Evolutionary conservation across 1,139 yeast species (phyloP).

Genomic region (Pichia sp.): DNA sequence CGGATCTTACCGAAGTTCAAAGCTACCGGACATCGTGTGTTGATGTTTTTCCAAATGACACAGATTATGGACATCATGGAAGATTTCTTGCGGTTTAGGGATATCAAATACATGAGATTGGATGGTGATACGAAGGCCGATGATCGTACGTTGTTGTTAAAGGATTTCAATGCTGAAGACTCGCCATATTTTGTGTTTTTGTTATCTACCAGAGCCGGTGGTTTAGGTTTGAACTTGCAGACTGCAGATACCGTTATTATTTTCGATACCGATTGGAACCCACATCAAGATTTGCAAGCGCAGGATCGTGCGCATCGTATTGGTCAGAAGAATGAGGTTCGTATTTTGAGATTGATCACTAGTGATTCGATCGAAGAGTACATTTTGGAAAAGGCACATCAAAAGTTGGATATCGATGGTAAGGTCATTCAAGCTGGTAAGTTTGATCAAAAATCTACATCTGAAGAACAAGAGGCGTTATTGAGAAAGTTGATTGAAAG

Average conservation of each 20-base stretch:
- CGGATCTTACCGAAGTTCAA: constrained; percentile 85
- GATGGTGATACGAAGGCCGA: constrained; percentile 97
- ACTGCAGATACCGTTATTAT: constrained; percentile 98
- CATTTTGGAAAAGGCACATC: constrained; percentile 91
- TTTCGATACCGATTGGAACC: constrained; percentile 99
- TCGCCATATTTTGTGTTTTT: constrained; percentile 91
- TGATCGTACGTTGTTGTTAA: constrained; percentile 84
- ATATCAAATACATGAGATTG: constrained; percentile 78
- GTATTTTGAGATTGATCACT: constrained; percentile 88
- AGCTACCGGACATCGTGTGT: constrained; percentile 83
- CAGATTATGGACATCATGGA: constrained; percentile 99
- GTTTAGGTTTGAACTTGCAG: constrained; percentile 92
- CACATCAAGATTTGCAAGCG: constrained; percentile 98
- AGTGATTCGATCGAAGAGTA: constrained; percentile 95
- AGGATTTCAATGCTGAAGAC: constrained; percentile 79
- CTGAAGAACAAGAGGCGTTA: constrained; percentile 96
- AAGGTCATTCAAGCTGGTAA: constrained; percentile 99
- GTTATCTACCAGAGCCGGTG: constrained; percentile 97
- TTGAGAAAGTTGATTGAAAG: constrained; percentile 81
- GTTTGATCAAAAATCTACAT: constrained; percentile 93
- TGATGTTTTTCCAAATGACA: constrained; percentile 98
- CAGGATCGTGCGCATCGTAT: constrained; percentile 99
- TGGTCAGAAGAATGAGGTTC: constrained; percentile 96
- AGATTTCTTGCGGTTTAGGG: constrained; percentile 77
- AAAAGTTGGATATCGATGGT: constrained; percentile 93